Conservation (phyloP, 2,329 filamentous ascomycete species). For the Pestalotiopsis sp. region DNA sequence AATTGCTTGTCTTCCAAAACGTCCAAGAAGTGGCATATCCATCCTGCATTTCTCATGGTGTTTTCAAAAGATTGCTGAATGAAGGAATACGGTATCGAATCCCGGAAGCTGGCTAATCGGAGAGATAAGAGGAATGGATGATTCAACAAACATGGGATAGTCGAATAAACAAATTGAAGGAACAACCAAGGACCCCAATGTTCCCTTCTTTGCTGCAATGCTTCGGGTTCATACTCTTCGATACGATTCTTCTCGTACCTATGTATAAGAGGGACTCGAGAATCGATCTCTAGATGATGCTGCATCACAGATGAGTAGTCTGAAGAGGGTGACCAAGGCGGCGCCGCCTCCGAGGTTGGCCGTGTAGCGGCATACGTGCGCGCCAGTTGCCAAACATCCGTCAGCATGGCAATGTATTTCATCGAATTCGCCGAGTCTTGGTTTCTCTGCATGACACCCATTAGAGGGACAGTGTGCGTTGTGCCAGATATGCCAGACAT, state of each 20-base stretch:
- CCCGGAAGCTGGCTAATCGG: background rate
- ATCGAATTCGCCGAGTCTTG: background rate
- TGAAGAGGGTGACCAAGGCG: background rate
- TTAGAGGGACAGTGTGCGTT: background rate
- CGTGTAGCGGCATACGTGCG: background rate
- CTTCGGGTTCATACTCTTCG: background rate
- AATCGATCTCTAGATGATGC: background rate
- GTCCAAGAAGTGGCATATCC: background rate
- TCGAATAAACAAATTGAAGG: background rate
- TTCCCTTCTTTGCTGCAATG: background rate
- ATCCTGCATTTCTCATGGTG: background rate
- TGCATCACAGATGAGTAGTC: background rate
- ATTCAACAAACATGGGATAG: constrained; percentile 1
- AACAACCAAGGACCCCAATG: constrained; percentile 1
- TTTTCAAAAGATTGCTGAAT: background rate
- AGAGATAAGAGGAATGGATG: background rate
- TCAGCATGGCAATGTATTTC: background rate
- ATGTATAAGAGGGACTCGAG: background rate
- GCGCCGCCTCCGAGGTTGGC: background rate
- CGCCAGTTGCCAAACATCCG: background rate
- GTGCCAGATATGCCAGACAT: background rate
- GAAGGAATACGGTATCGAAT: background rate
- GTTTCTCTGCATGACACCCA: background rate
- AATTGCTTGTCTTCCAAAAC: background rate
- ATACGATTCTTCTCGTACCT: background rate